These are phyloP conservation scores for Acer campestre DNA, from an alignment of 345 rosid species.

Conservation along the genomic window DNA sequence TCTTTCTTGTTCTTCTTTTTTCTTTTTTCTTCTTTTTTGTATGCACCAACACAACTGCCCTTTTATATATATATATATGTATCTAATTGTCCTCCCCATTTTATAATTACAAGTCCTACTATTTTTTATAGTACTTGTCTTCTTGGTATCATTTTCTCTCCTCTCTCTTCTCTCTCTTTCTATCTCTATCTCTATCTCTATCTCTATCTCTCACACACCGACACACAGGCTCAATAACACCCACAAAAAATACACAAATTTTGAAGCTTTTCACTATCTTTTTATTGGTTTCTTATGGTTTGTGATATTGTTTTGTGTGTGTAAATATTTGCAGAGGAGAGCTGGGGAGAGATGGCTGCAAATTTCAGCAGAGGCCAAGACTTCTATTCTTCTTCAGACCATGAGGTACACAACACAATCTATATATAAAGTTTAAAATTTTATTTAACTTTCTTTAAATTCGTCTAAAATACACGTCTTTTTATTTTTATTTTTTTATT, in stretches of 20 bases:
- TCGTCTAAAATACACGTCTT: no score
- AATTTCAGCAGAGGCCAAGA: slow-evolving; percentile 50
- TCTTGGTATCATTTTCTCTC: not conserved
- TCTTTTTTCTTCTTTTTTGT: no score
- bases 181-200: not conserved
- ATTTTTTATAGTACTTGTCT: no score
- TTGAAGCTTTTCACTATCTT: not conserved
- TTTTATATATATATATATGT: slow-evolving; percentile 1
- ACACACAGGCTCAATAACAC: not conserved
- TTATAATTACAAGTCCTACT: not conserved
- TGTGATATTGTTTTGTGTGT: not conserved
- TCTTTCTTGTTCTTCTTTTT: not conserved
- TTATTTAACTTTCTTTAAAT: no score
- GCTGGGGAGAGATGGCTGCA: slow-evolving; percentile 50
- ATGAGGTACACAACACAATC: slow-evolving; percentile 33
- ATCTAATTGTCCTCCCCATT: not conserved
- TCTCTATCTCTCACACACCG: no score
- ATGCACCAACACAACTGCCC: not conserved
- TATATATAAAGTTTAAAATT: no score
- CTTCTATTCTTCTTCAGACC: slow-evolving; percentile 35
- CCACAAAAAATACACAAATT: not conserved
- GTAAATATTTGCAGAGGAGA: slow-evolving; percentile 3
- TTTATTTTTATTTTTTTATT: no score
- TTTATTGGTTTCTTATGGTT: no score
- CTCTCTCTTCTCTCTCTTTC: not conserved